phyloP scores from a whole-genome alignment of 768 basidiomycete species.

The Pisolithus albus region DNA sequence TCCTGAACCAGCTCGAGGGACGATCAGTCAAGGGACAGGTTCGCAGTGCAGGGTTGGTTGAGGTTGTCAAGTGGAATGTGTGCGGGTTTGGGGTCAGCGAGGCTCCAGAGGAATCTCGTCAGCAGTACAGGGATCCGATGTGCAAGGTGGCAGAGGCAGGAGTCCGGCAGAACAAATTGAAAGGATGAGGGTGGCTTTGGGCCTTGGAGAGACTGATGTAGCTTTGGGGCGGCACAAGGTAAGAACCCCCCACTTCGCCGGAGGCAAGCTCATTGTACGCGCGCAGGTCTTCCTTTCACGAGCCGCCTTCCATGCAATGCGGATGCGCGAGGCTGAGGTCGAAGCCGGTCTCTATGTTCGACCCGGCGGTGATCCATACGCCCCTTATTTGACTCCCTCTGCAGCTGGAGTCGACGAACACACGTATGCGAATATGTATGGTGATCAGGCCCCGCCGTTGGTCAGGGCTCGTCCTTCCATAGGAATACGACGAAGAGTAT shows the following conservation, averaged over 20 bases:
- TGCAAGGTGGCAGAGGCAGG: conserved; percentile 41
- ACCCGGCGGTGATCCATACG: conserved; percentile 61
- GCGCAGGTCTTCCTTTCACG: conserved; percentile 84
- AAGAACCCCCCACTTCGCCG: background rate
- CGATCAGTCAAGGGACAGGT: conserved; percentile 90
- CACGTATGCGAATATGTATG: conserved; percentile 35
- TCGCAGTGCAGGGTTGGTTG: conserved; percentile 68
- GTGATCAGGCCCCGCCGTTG: conserved; percentile 69
- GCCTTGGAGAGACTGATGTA: conserved; percentile 61
- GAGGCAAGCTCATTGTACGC: conserved; percentile 1
- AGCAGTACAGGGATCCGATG: conserved; percentile 71
- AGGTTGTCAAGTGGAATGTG: conserved; percentile 61
- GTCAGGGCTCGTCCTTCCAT: conserved; percentile 77
- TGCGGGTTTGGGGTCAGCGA: conserved; percentile 79
- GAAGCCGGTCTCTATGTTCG: conserved; percentile 61
- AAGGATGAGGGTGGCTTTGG: conserved; percentile 50
- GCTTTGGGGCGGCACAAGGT: conserved; percentile 84
- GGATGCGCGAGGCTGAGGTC: conserved; percentile 67
- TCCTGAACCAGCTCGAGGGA: conserved; percentile 91
- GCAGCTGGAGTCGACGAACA: conserved; percentile 31
- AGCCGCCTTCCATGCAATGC: conserved; percentile 72
- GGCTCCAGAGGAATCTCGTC: conserved; percentile 80
- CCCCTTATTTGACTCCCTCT: conserved; percentile 60
- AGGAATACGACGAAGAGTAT: conserved; percentile 76
- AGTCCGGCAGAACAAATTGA: conserved; percentile 53